Base-by-base conservation (phyloP, 164 flowering plant species). In the Aristolochia californica region DNA sequence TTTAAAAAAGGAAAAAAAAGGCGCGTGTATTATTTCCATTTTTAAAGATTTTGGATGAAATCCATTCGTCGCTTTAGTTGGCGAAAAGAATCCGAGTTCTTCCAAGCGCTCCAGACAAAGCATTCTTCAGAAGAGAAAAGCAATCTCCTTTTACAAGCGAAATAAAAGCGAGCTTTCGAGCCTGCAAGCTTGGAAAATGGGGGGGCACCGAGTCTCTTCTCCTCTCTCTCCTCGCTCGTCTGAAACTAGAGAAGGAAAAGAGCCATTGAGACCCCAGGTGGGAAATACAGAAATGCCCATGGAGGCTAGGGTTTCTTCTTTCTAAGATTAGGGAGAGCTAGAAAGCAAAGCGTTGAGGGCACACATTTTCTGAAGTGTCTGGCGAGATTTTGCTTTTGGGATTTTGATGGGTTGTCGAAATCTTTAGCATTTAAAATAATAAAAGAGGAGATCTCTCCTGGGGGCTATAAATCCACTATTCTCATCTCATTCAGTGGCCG, bases 61-160 rank as follows among this genome's bases (percentile, higher is more conserved):
- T 50, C 27, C 14, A 61, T 53, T 61, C 57, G 64, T 61, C 49
- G 51, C 43, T 61, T 61, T 40, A 57, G 64, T 52, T 38, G 64
- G 57, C 57, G 43, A 51, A 61, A 53, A 61, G 64, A 61, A 61
- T 61, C 64, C 48, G 48, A 53, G 44, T 16, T 26, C 38, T 20
- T 53, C 64, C 64, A 61, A 61, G 21, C 50, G 48, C 64, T 52
- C 43, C 49, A 53, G 64, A 61, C 64, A 58, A 58, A 58, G 18
- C 25, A 40, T 22, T 20, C 48, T 53, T 45, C 53, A 58, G 61
- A 58, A 58, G 51, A 26, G 53, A 58, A 30, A 58, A 45, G 60
- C 60, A 45, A 25, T 25, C 53, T 48, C 44, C 53, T 48, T 47
- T 58, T n/a, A 24, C 27, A 45, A 44, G 61, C 22, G 34, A 58